Evolutionary conservation across 345 rosid species (phyloP).

Genomic region (Melaleuca alternifolia): DNA sequence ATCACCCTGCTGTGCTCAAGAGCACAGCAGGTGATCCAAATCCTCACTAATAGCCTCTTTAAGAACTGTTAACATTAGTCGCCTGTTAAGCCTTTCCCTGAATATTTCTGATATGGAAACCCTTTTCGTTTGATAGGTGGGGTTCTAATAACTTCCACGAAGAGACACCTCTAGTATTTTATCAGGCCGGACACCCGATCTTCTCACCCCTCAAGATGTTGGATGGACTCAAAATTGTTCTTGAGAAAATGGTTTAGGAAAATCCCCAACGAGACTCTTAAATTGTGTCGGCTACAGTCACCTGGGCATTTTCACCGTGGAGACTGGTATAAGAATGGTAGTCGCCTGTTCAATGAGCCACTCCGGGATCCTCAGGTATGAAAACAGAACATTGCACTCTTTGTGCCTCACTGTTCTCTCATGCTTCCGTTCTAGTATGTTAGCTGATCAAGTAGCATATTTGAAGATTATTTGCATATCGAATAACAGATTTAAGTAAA

Average conservation of each 20-base stretch:
- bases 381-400: neutral
- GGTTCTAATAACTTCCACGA: too few relatives aligned
- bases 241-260: conserved; percentile 58
- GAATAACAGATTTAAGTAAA: too few relatives aligned
- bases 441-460: neutral
- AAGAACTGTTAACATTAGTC: neutral
- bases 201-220: too few relatives aligned
- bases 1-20: too few relatives aligned
- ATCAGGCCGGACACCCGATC: too few relatives aligned
- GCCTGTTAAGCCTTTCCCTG: neutral
- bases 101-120: neutral
- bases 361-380: conserved; percentile 60
- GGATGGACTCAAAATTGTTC: too few relatives aligned
- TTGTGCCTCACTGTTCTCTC: neutral
- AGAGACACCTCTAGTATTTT: too few relatives aligned
- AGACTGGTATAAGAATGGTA: conserved; percentile 93
- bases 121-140: too few relatives aligned
- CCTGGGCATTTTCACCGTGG: conserved; percentile 89
- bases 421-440: neutral
- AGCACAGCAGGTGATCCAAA: too few relatives aligned
- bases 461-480: neutral
- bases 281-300: conserved; percentile 91
- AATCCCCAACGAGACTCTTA: conserved; percentile 50
- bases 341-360: conserved; percentile 70
- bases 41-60: neutral